Base-by-base conservation (phyloP, 2,329 filamentous ascomycete species). In the Colletotrichum orchidophilum region DNA sequence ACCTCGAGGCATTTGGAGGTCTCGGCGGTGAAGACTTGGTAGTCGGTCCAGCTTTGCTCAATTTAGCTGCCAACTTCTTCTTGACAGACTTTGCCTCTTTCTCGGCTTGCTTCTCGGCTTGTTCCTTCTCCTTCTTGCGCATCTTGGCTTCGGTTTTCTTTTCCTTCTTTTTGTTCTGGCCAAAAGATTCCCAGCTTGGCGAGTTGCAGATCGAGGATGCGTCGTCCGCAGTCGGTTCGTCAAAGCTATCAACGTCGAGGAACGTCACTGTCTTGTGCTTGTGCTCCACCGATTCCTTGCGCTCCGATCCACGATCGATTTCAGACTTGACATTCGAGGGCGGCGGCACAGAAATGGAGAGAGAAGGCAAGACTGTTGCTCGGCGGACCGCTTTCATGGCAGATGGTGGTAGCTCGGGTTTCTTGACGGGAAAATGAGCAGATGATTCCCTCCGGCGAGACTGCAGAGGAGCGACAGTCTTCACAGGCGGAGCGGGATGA, bases 131-230 rank as follows among this genome's bases (percentile, higher is more conserved):
- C 73, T 81, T 84, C 63, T 81, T 85, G 66, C 78, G 77, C 71
- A 81, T 80, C 63, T 81, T 79, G 13, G 77, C 77, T 42, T 82
- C 81, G 15, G 80, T 79, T 75, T 86, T 87, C 76, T 86, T 88
- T 73, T 88, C 86, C 75, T 85, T 87, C 75, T 84, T 87, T 74
- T 87, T 88, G 73, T 82, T 85, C 24, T 85, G 83, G 3, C 84
- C 83, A 74, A 88, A 88, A 26, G 87, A 85, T 73, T 90, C 88
- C 89, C 89, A 91, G 66, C 85, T 90, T 1, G 89, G 89, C 1
- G 89, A 91, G 66, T 90, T 87, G 72, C 89, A 91, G 64, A 90
- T 88, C 0, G 81, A 80, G 13, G 84, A 86, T 3, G 84, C 85
- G 58, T 83, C 79, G 59, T 84, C 84, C 3, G 83, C 85, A 72